Evolutionary conservation across 176 grass and related monocot species (phyloP).

Genomic region (Chloris gayana): DNA sequence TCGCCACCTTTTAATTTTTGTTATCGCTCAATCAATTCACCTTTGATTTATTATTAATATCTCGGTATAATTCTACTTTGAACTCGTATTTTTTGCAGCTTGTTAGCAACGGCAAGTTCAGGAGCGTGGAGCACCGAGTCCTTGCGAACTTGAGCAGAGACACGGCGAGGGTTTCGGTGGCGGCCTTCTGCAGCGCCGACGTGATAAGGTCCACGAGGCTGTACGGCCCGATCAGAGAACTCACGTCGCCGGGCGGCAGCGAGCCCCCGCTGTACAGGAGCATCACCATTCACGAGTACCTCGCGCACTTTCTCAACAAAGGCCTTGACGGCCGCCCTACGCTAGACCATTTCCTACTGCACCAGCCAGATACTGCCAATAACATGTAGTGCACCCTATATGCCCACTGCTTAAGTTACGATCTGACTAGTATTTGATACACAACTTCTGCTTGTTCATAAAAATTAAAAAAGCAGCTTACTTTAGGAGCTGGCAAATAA

Average conservation of each 20-base stretch:
- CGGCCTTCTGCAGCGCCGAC: neutral
- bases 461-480: no score
- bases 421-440: no score
- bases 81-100: neutral
- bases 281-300: neutral
- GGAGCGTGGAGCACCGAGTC: neutral
- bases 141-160: neutral
- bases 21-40: neutral
- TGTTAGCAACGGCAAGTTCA: neutral
- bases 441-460: no score
- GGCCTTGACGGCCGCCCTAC: neutral
- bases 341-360: neutral
- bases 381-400: neutral
- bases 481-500: no score
- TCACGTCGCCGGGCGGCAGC: neutral
- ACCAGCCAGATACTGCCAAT: neutral
- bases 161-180: neutral
- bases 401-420: neutral
- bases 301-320: neutral
- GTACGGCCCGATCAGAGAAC: neutral
- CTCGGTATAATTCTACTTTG: no score
- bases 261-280: neutral
- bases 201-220: neutral
- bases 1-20: neutral
- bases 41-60: no score